Conservation (phyloP, 192 early-diverging fungal genomes). For the Entomortierella lignicola region DNA sequence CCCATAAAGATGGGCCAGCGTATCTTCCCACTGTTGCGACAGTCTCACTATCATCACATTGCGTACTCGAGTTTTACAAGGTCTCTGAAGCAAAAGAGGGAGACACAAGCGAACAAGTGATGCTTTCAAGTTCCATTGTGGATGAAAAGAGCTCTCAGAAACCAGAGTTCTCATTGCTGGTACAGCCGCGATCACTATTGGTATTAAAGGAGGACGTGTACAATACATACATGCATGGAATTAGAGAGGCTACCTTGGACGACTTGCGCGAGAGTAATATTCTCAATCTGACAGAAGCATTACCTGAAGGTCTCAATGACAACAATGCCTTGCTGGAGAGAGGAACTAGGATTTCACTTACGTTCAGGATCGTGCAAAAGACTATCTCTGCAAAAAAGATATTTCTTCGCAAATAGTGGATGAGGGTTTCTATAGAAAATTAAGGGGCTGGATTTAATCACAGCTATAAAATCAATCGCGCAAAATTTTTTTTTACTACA, state of each 20-base stretch:
- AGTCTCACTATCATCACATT: conserved; percentile 57
- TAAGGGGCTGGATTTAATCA: not conserved
- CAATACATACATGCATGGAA: conserved; percentile 59
- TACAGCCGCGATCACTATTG: conserved; percentile 57
- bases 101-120: not conserved
- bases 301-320: conserved; percentile 3
- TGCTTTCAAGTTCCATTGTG: not conserved
- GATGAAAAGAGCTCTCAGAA: conserved; percentile 1
- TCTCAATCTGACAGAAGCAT: conserved; percentile 35
- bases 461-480: not conserved
- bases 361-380: conserved; percentile 47
- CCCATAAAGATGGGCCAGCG: conserved; percentile 63
- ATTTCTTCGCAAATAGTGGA: conserved; percentile 8
- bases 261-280: conserved; percentile 37
- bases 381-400: conserved; percentile 18
- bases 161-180: conserved; percentile 56
- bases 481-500: conserved; percentile 12
- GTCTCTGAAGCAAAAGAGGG: not conserved
- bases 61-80: conserved; percentile 59
- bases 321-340: conserved; percentile 10
- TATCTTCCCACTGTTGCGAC: conserved; percentile 65
- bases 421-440: not conserved
- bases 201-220: conserved; percentile 58
- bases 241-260: conserved; percentile 48
- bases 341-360: conserved; percentile 36